A percentile compares a stretch with the other conserved stretches of the same genome.
Conservation (phyloP, 2,329 filamentous ascomycete genomes). For the Myriosclerotinia curreyana region DNA sequence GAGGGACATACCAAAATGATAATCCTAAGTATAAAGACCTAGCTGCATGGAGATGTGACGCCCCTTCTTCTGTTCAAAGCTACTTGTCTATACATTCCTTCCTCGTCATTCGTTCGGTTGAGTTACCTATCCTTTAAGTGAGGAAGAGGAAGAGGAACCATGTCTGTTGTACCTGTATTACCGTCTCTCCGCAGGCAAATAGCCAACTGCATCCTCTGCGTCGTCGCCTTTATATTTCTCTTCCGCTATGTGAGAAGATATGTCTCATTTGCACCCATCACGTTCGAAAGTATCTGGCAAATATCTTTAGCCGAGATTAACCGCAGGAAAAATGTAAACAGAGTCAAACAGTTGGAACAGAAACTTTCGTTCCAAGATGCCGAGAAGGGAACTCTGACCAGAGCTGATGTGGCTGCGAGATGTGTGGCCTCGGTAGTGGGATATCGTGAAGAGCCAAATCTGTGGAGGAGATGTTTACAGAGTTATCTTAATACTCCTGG, state of each 20-base stretch:
- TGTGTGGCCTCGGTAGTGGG: slow-evolving; percentile 27
- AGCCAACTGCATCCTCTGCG: slow-evolving; percentile 23
- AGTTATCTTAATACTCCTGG: slow-evolving; percentile 25
- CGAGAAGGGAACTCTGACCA: slow-evolving; percentile 23
- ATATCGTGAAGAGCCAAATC: slow-evolving; percentile 25
- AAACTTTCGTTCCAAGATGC: slow-evolving; percentile 20
- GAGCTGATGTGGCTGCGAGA: slow-evolving; percentile 19
- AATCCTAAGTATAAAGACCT: too few relatives aligned
- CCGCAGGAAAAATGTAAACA: slow-evolving; percentile 24
- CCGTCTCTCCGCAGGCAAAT: slow-evolving; percentile 18
- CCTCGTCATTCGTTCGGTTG: slow-evolving; percentile 1
- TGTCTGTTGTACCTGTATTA: slow-evolving; percentile 9
- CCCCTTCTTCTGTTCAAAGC: not conserved
- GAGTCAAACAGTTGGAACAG: slow-evolving; percentile 23
- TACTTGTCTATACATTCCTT: not conserved
- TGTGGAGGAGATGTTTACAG: slow-evolving; percentile 26
- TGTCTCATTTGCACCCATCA: slow-evolving; percentile 24
- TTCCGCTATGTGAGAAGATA: slow-evolving; percentile 24
- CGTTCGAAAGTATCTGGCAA: slow-evolving; percentile 28
- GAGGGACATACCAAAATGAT: too few relatives aligned
- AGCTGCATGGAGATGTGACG: not conserved
- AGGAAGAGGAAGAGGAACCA: not conserved
- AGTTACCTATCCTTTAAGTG: not conserved
- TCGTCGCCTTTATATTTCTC: slow-evolving; percentile 22
- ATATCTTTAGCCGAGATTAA: slow-evolving; percentile 27